Conservation (phyloP, 495 filamentous ascomycete genomes). For the Stereocaulon alpinum region DNA sequence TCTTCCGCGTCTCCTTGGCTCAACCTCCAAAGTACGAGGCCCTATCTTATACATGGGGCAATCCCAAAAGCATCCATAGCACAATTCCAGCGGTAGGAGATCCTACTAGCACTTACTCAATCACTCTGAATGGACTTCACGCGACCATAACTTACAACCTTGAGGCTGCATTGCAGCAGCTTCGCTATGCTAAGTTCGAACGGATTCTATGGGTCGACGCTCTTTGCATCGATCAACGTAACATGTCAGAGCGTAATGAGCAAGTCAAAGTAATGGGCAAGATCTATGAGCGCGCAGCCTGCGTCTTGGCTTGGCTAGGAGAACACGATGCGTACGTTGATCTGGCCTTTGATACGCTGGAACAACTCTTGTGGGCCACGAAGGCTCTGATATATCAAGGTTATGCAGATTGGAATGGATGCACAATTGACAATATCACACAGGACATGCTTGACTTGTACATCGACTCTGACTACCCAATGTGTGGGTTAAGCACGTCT, state of each 20-base stretch:
- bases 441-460: background rate
- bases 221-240: no score
- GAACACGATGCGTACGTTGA: background rate
- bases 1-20: no score
- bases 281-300: background rate
- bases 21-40: background rate
- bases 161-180: no score
- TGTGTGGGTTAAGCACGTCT: no score
- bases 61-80: background rate
- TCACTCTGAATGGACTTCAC: no score
- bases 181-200: no score
- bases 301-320: background rate
- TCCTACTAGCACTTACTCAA: no score
- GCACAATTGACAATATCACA: background rate
- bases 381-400: background rate
- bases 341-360: background rate
- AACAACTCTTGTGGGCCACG: background rate
- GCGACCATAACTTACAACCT: no score
- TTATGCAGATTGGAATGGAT: background rate
- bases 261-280: background rate
- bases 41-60: slow-evolving; percentile 5
- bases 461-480: no score
- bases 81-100: background rate
- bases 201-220: no score
- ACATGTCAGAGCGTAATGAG: background rate